These are phyloP conservation scores for Cruciata laevipes DNA, from an alignment of 257 asterid genomes.

Conservation along the genomic window DNA sequence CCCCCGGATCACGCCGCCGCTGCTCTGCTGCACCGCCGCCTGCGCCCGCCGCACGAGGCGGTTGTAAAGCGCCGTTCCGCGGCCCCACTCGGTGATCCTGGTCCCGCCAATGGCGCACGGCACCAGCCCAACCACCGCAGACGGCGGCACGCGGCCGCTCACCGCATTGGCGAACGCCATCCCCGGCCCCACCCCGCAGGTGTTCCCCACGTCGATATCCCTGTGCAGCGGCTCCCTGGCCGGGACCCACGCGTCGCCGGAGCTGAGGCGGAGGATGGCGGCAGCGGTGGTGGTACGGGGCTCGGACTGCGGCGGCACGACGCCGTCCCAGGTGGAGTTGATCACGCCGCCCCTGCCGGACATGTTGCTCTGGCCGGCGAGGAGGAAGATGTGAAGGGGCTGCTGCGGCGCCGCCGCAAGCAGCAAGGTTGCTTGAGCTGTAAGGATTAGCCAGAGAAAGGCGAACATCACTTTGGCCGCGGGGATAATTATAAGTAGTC, in stretches of 20 bases:
- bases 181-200: slow-evolving; percentile 84
- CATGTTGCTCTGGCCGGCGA: slow-evolving; percentile 93
- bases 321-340: slow-evolving; percentile 56
- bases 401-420: slow-evolving; percentile 12
- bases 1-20: slow-evolving; percentile 30
- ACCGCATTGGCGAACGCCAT: slow-evolving; percentile 56
- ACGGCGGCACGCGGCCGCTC: not conserved
- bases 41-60: slow-evolving; percentile 25
- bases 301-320: slow-evolving; percentile 41
- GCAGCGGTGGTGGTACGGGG: slow-evolving; percentile 14
- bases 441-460: slow-evolving; percentile 35
- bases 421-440: slow-evolving; percentile 22
- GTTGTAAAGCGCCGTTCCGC: slow-evolving; percentile 18
- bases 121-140: slow-evolving; percentile 38
- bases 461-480: slow-evolving; percentile 27
- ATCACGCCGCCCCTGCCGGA: slow-evolving; percentile 75
- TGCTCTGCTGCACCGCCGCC: slow-evolving; percentile 19
- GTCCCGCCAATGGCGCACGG: slow-evolving; percentile 43
- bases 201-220: slow-evolving; percentile 46
- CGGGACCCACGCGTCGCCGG: slow-evolving; percentile 39
- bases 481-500: not conserved
- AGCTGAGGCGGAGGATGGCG: slow-evolving; percentile 37
- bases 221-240: slow-evolving; percentile 79
- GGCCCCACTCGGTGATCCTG: slow-evolving; percentile 28
- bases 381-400: slow-evolving; percentile 45